Base-by-base conservation (phyloP, 2,329 filamentous ascomycete species). In the Epichloe scottii region DNA sequence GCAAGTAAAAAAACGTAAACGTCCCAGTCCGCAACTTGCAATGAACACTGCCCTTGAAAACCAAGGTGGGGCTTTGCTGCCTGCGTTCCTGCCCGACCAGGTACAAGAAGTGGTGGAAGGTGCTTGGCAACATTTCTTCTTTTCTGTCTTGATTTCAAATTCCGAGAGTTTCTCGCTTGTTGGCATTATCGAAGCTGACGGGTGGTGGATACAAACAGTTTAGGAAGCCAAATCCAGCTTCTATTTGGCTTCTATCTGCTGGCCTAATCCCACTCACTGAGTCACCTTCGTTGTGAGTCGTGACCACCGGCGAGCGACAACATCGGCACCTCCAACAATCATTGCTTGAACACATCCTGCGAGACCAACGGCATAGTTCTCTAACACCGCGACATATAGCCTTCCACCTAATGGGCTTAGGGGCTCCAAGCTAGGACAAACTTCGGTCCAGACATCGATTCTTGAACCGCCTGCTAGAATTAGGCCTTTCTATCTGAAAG, bases 41-140 rank as follows among this genome's bases (percentile, higher is more conserved):
- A 44, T 26, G 1, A 26, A 26, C 10, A 48, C 10, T 15, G 35
- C 5, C 39, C 23, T 41, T 11, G 5, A 15, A 48, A 11, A 17
- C 30, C n/a, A 48, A 39, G 26, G 40, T 51, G 45, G 45, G 39
- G 39, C 44, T 38, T 50, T 46, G 48, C 48, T 50, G 48, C 42
- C 48, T 46, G 42, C 33, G 41, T 50, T 30, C 48, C 48, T 46
- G 42, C 48, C 48, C 48, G 33, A n/a, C n/a, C n/a, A 41, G n/a
- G 49, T 51, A 47, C 49, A 51, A 47, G 46, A 49, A 51, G 49
- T 37, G 38, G 8, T 6, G 38, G 38, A 45, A 51, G 38, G 43
- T 46, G 41, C 44, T 37, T 34, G 19, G 7, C 19, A 19, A n/a
- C 21, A 17, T 43, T 26, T 14, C 39, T 33, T 30, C 17, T 43